Base-by-base conservation (phyloP, 2,329 filamentous ascomycete genomes). In the Arthrinium puccinioides region DNA sequence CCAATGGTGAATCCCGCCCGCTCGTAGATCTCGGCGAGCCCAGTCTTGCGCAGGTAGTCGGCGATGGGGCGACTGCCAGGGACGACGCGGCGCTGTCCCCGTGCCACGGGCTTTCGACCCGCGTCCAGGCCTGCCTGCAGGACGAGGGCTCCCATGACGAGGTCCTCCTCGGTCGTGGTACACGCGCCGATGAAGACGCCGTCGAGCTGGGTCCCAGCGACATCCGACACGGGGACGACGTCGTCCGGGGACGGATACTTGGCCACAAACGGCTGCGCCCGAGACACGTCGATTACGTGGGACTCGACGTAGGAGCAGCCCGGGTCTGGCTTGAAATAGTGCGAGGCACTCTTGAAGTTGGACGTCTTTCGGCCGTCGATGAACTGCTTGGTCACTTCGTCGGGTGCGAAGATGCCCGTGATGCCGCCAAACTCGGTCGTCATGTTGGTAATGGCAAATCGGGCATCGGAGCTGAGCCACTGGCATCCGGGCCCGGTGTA, bases 401-500 rank as follows among this genome's bases (percentile, higher is more conserved):
- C 65, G 1, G 64, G 54, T 3, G 56, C 59, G 29, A 65, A 67
- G 8, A 66, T 52, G 1, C 62, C 64, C 0, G 58, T 63, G 24
- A 69, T 60, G 6, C 56, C 64, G 3, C 65, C 64, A 27, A 69
- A 62, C 43, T 69, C 63, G 4, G 66, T 64, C 1, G 56, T 63
- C 66, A 69, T 69, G 38, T 70, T 69, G 18, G 55, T 51, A 35
- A 69, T 66, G 1, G 65, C 64, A 47, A 69, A 70, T 3, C 67
- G 51, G 1, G 62, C 64, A 50, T 70, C 66, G 18, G 48, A 54
- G 1, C 57, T 62, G 3, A 69, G 49, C 36, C 61, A 48, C 23
- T 54, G 40, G 1, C 61, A 42, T 2, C 66, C 63, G 0, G 62
- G 55, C 0, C 66, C 66, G 4, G 50, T 56, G 38, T 64, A 69